Evolutionary conservation across 2,329 filamentous ascomycete genomes (phyloP), one percentile per base, ranked within the genome.

Genomic region (Epichloe amarillans): DNA sequence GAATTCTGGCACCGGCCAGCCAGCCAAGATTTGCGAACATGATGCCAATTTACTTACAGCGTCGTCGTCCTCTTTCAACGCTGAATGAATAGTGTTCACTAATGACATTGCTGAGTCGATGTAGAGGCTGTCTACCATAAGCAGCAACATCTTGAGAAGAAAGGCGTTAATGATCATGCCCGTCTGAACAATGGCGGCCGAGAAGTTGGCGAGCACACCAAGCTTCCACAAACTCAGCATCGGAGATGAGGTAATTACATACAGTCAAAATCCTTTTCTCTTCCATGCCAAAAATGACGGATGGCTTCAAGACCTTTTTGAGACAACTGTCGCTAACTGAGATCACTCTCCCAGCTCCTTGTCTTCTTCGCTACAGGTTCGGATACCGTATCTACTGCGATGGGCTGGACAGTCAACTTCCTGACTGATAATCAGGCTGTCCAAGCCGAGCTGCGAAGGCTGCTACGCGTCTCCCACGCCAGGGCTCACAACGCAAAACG

Each of bases 211-310:
- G 0, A 56, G 64, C 3, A 39, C 52, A 15, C 64, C 65, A 0
- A 48, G 62, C 11, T 66, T 67, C 26, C 50, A 62, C 41, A 63
- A 59, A 1, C 49, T 54, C 7, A 56, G 52, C 1, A 64, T 69
- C n/a, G 56, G 57, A 33, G 64, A 66, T 50, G 66, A 69, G 57
- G 62, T 58, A 43, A 37, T 38, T 15, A 8, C 6, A 30, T 15
- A 8, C 4, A 21, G 33, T 19, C 21, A 33, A 21, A 17, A 2
- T 49, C 11, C n/a, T 14, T 23, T 17, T 10, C 11, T n/a, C 43
- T 45, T 10, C 15, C 23, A 26, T 26, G 42, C 26, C 5, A 6
- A 6, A 7, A 15, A 15, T 35, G 26, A n/a, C 3, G 2, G 12
- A 5, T 26, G 26, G 35, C 35, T 23, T 38, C 19, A 6, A 3